These are phyloP conservation scores for Mercurialis annua DNA, from an alignment of 345 rosid genomes.

Conservation along the genomic window DNA sequence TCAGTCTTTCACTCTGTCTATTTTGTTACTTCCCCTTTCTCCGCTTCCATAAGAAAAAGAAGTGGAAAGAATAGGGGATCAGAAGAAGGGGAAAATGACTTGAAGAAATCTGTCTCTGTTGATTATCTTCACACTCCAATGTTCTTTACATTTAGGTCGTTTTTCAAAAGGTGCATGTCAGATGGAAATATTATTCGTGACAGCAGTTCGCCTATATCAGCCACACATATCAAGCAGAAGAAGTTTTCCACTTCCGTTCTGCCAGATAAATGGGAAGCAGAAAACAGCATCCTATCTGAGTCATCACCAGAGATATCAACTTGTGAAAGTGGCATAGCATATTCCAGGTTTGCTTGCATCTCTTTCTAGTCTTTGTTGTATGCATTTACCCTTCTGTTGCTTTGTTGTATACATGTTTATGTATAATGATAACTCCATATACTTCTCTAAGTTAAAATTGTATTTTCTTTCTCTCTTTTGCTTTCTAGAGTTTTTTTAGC, in stretches of 20 bases:
- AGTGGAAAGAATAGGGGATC: not conserved
- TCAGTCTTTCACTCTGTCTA: not conserved
- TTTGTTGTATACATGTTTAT: not conserved
- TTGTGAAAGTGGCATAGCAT: slow-evolving; percentile 58
- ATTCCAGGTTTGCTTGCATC: slow-evolving; percentile 59
- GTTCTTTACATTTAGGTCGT: slow-evolving; percentile 47
- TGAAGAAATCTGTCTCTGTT: not conserved
- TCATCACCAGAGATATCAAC: slow-evolving; percentile 91
- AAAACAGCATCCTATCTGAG: slow-evolving; percentile 51
- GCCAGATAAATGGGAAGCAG: slow-evolving; percentile 43
- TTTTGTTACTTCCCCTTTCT: not conserved
- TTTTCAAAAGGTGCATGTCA: slow-evolving; percentile 78
- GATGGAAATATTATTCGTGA: slow-evolving; percentile 81
- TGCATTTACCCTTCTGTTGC: not conserved
- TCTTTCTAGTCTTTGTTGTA: not conserved
- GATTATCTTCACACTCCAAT: slow-evolving; percentile 16
- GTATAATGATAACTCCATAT: not conserved
- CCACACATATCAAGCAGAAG: slow-evolving; percentile 41
- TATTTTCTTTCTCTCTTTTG: not conserved
- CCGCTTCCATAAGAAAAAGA: not conserved
- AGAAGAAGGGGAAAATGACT: not conserved
- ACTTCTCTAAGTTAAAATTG: not conserved
- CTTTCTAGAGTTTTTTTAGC: not conserved
- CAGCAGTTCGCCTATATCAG: slow-evolving; percentile 44
- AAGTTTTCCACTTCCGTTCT: slow-evolving; percentile 42